These are phyloP conservation scores for Neurospora tetrasperma DNA, from an alignment of 495 filamentous ascomycete species.

Conservation along the genomic window DNA sequence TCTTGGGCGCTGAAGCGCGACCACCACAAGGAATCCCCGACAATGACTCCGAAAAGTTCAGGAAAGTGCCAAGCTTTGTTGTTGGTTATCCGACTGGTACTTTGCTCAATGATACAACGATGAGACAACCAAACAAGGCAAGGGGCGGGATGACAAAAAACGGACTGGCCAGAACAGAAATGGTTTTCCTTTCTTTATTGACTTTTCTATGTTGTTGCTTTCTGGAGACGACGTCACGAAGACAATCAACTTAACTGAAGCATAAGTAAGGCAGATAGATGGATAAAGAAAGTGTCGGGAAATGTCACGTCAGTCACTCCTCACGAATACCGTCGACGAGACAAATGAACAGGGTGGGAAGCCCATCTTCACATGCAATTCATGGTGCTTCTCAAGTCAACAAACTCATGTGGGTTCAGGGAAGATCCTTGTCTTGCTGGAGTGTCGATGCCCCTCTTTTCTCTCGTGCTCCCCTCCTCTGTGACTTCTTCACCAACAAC, in stretches of 20 bases:
- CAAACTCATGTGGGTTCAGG: not conserved
- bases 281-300: not conserved
- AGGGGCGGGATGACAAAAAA: not conserved
- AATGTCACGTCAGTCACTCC: not conserved
- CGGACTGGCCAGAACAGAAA: not conserved
- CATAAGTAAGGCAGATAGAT: not conserved
- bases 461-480: not conserved
- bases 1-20: not conserved
- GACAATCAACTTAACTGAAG: not conserved
- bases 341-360: not conserved
- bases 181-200: not conserved
- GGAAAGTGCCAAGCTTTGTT: not conserved
- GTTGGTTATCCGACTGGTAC: not conserved
- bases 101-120: not conserved
- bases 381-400: not conserved
- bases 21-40: not conserved
- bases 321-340: not conserved
- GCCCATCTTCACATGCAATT: not conserved
- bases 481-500: not conserved
- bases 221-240: not conserved
- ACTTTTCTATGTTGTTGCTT: too few species aligned
- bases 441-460: not conserved
- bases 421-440: not conserved
- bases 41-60: not conserved
- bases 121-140: not conserved